Percentiles rank a stretch among this genome's conserved stretches.
Conservation (phyloP, 176 grass and related monocot genomes). For the Canna indica region DNA sequence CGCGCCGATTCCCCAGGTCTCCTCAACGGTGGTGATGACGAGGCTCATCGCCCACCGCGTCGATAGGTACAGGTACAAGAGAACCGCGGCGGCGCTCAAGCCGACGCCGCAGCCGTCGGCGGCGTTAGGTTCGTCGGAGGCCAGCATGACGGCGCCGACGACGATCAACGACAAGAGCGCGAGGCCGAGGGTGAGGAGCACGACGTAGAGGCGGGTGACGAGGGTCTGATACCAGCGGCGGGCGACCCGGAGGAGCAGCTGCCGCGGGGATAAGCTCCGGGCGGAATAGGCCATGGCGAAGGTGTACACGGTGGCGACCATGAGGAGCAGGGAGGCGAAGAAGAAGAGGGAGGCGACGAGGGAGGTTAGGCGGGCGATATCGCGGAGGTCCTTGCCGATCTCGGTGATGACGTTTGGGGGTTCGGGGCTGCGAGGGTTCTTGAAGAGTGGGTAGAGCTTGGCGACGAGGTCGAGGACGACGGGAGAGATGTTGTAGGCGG, state of each 20-base stretch:
- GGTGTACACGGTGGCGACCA: conserved; percentile 25
- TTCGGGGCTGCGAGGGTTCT: not conserved
- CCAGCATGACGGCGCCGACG: conserved; percentile 5
- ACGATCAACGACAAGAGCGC: conserved; percentile 6
- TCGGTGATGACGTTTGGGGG: not conserved
- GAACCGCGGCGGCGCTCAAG: not conserved
- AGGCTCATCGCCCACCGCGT: conserved; percentile 37
- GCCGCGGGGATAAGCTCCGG: conserved; percentile 13
- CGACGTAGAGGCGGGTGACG: conserved; percentile 25
- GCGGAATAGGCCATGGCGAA: conserved; percentile 24
- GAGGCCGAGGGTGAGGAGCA: conserved; percentile 24
- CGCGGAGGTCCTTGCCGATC: conserved; percentile 13
- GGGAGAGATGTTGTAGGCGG: conserved; percentile 22
- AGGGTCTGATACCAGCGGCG: conserved; percentile 33
- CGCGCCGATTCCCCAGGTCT: conserved; percentile 43
- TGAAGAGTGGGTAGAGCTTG: conserved; percentile 13
- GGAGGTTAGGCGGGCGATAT: conserved; percentile 3
- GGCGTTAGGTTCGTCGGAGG: not conserved
- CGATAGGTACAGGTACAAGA: conserved; percentile 27
- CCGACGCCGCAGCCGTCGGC: not conserved
- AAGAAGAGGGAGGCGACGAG: conserved; percentile 5
- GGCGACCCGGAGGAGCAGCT: conserved; percentile 24
- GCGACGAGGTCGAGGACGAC: conserved; percentile 15
- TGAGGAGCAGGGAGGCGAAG: conserved; percentile 18
- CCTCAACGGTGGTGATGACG: conserved; percentile 26